Percentiles rank a stretch among this genome's conserved stretches.
Evolutionary conservation across 179 eudicot species (phyloP).

Genomic region (Beta lomatogona): DNA sequence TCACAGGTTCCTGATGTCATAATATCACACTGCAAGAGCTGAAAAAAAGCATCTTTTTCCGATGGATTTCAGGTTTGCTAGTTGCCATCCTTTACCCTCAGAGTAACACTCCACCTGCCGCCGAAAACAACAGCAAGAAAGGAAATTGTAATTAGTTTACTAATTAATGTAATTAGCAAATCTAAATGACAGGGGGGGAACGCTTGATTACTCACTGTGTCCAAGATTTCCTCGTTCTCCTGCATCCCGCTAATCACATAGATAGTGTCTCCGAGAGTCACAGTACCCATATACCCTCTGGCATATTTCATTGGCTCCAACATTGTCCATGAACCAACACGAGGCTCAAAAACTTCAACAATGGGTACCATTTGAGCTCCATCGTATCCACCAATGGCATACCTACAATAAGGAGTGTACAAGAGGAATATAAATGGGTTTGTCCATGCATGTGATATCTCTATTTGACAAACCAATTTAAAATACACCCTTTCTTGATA

Average conservation of each 20-base stretch:
- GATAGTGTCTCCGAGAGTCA: conserved; percentile 45
- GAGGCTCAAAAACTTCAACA: conserved; percentile 69
- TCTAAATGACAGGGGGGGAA: not conserved
- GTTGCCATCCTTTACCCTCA: conserved; percentile 67
- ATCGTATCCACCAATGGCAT: conserved; percentile 78
- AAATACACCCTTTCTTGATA: not conserved
- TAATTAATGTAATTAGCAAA: not conserved
- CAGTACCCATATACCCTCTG: conserved; percentile 57
- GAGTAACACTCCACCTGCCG: conserved; percentile 65
- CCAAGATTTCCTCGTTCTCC: conserved; percentile 35
- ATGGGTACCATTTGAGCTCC: conserved; percentile 56
- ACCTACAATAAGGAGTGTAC: conserved; percentile 45
- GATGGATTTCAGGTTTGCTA: conserved; percentile 38
- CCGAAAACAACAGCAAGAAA: not conserved
- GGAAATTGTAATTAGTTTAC: not conserved
- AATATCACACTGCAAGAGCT: conserved; percentile 43
- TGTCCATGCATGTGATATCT: not conserved
- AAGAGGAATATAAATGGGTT: not conserved
- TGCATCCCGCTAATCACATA: conserved; percentile 63
- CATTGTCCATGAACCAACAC: conserved; percentile 60
- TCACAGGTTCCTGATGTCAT: not conserved
- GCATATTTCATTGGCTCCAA: conserved; percentile 58
- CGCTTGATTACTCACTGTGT: conserved; percentile 36
- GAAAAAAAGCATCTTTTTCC: conserved; percentile 66
- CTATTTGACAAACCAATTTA: not conserved